Evolutionary conservation across 129 eudicot genomes (phyloP).

Genomic region (Deinandra increscens): DNA sequence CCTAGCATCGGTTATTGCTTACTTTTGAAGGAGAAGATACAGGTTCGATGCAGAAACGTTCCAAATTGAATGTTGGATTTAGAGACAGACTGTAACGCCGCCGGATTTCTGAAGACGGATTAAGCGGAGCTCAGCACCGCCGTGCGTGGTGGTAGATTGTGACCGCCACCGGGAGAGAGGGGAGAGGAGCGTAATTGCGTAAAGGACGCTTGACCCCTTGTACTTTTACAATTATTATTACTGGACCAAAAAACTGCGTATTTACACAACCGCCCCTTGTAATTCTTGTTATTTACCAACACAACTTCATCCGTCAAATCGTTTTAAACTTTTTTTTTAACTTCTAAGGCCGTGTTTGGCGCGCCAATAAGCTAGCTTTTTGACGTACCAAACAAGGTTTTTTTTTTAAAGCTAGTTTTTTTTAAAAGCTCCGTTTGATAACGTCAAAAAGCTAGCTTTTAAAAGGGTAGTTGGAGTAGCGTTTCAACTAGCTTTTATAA

Average conservation of each 20-base stretch:
- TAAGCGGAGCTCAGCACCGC: slow-evolving; percentile 13
- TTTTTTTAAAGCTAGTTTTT: too few species aligned
- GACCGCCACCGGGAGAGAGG: slow-evolving; percentile 9
- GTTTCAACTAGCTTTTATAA: too few species aligned
- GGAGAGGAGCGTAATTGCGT: neutral
- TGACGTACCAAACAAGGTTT: too few species aligned
- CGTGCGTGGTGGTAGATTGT: slow-evolving; percentile 14
- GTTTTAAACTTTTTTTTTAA: too few species aligned
- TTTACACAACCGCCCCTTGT: neutral
- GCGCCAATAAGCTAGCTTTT: too few species aligned
- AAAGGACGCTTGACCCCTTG: slow-evolving; percentile 12
- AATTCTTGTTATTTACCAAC: neutral
- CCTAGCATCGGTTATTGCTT: slow-evolving; percentile 58
- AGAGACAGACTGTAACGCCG: neutral
- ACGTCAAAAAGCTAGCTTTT: too few species aligned
- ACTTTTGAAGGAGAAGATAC: neutral
- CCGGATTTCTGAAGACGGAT: neutral
- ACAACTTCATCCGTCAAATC: too few species aligned
- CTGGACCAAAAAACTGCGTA: neutral
- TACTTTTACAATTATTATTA: neutral
- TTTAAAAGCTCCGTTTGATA: too few species aligned
- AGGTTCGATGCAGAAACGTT: slow-evolving; percentile 1
- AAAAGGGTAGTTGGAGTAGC: too few species aligned
- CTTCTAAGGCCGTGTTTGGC: too few species aligned
- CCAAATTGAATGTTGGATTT: slow-evolving; percentile 5